Evolutionary conservation across 2,329 filamentous ascomycete species (phyloP).

Genomic region (Pseudogymnoascus sp.): DNA sequence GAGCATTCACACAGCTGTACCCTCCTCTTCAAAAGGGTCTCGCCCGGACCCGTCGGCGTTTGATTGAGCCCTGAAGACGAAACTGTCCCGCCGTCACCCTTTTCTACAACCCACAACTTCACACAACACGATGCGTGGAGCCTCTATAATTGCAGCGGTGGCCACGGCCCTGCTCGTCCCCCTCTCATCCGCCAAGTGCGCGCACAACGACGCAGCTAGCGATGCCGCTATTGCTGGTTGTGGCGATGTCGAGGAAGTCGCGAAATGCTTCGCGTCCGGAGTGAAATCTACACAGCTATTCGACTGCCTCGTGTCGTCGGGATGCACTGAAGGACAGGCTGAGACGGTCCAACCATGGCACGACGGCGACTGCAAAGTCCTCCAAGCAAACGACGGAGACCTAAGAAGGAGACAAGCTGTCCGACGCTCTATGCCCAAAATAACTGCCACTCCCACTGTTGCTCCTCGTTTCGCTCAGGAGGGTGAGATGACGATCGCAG

Average conservation of each 20-base stretch:
- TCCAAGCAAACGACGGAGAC: not conserved
- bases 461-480: not conserved
- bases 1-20: not conserved
- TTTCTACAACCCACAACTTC: not conserved
- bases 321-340: not conserved
- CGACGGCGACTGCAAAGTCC: not conserved
- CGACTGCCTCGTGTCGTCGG: not conserved
- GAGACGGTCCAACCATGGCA: not conserved
- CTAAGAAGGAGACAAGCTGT: not conserved
- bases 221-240: not conserved
- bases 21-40: not conserved
- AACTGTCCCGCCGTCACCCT: not conserved
- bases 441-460: not conserved
- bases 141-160: not conserved
- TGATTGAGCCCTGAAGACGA: not conserved
- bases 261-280: not conserved
- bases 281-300: not conserved
- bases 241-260: not conserved
- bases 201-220: not conserved
- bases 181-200: not conserved
- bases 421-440: not conserved
- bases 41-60: not conserved
- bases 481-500: not conserved
- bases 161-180: slow-evolving; percentile 6
- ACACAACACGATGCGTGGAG: not conserved